These are phyloP conservation scores for Eurotiales sp. DNA, from an alignment of 2,329 filamentous ascomycete genomes.

Conservation along the genomic window DNA sequence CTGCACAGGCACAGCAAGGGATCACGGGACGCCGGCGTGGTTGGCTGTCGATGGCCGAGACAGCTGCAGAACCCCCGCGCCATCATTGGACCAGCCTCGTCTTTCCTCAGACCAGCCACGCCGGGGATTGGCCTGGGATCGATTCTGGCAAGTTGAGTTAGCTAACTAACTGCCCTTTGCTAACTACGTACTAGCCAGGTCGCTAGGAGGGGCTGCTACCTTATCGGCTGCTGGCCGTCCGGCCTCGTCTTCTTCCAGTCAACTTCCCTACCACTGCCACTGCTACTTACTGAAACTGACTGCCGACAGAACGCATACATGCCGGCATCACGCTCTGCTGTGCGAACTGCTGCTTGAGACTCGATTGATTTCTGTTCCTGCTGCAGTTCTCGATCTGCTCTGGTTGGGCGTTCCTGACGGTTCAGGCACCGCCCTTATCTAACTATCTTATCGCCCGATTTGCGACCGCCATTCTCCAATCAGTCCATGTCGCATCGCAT, in stretches of 20 bases:
- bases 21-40: conserved; percentile 10
- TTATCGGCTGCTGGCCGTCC: neutral
- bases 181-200: conserved; percentile 4
- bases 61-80: neutral
- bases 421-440: neutral
- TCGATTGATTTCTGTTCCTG: too few relatives aligned
- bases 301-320: neutral
- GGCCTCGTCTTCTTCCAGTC: neutral
- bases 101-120: neutral
- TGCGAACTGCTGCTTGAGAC: neutral
- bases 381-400: neutral
- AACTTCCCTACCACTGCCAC: neutral
- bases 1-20: conserved; percentile 1
- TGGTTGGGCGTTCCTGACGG: neutral
- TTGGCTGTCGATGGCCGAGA: conserved; percentile 14
- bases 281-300: neutral
- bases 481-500: neutral
- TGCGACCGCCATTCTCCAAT: neutral
- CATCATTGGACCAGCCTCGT: conserved; percentile 19
- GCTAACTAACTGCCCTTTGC: too few relatives aligned
- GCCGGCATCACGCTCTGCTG: too few relatives aligned
- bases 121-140: neutral
- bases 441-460: neutral
- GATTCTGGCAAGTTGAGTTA: too few relatives aligned
- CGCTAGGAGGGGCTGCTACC: conserved; percentile 9